phyloP scores from a whole-genome alignment of 495 filamentous ascomycete species.

The Penicillium bovifimosum region DNA sequence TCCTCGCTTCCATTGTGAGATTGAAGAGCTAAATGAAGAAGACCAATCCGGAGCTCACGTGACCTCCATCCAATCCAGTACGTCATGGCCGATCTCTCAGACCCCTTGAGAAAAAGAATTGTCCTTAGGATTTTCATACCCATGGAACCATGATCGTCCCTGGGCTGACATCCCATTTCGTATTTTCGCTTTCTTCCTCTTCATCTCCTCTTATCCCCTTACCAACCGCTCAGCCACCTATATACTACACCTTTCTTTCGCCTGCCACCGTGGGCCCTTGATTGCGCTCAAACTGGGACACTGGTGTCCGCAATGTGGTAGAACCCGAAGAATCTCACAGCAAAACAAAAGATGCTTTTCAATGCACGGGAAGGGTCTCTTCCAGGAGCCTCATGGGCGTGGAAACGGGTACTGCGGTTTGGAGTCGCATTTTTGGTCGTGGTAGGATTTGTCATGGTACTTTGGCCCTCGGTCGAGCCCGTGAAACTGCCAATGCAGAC shows the following conservation, averaged over 20 bases:
- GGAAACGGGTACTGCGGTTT: conserved; percentile 32
- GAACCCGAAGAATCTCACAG: conserved; percentile 1
- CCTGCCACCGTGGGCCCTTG: conserved; percentile 1
- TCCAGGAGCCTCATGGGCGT: conserved; percentile 30
- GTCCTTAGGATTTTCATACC: conserved; percentile 7
- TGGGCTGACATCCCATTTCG: conserved; percentile 7
- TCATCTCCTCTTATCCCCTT: background rate
- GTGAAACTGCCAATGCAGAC: conserved; percentile 12
- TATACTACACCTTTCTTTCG: background rate
- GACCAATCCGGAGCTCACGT: background rate
- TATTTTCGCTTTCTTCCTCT: background rate
- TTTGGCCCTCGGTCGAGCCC: conserved; percentile 27
- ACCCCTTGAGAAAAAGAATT: conserved; percentile 3
- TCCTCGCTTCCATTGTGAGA: too few relatives aligned
- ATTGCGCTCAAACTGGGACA: background rate
- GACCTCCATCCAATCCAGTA: background rate
- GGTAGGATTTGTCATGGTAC: conserved; percentile 18
- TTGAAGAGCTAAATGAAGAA: too few relatives aligned
- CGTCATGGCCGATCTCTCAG: conserved; percentile 7
- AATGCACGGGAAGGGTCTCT: conserved; percentile 24
- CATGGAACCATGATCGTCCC: conserved; percentile 22
- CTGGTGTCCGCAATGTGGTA: conserved; percentile 24
- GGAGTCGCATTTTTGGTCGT: conserved; percentile 19
- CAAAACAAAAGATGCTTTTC: conserved; percentile 20
- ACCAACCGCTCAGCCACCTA: background rate